Evolutionary conservation across 169 alveolate species (phyloP).

Genomic region (Eimeria maxima): DNA sequence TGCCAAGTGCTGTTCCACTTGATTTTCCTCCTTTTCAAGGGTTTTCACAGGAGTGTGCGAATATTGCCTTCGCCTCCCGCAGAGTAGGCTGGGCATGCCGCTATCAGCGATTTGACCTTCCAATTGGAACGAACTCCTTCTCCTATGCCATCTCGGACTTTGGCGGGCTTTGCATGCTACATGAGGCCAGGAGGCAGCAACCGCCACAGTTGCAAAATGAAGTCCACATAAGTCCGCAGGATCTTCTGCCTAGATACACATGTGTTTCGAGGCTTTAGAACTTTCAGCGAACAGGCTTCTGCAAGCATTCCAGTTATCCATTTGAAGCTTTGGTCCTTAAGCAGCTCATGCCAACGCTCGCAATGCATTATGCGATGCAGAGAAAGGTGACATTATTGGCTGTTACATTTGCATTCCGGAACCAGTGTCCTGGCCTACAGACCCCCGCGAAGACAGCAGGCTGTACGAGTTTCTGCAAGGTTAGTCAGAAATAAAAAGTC

Average conservation of each 20-base stretch:
- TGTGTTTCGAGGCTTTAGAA: background rate
- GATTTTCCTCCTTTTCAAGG: background rate
- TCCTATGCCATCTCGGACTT: slow-evolving; percentile 87
- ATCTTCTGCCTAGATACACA: background rate
- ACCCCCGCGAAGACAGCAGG: slow-evolving; percentile 91
- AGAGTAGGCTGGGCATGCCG: slow-evolving; percentile 95
- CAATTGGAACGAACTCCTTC: slow-evolving; percentile 88
- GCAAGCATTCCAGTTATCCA: background rate
- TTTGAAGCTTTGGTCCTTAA: background rate
- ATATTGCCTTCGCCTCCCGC: background rate
- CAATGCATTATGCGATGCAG: slow-evolving; percentile 74
- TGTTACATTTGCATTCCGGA: slow-evolving; percentile 84
- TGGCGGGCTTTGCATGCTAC: slow-evolving; percentile 76
- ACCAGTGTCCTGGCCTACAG: slow-evolving; percentile 86
- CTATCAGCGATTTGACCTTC: slow-evolving; percentile 91
- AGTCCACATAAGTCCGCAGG: background rate
- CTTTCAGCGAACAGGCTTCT: background rate
- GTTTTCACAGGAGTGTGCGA: background rate
- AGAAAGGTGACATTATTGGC: slow-evolving; percentile 84
- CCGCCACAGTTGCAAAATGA: slow-evolving; percentile 2
- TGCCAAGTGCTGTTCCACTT: background rate
- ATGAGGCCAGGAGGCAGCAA: slow-evolving; percentile 38
- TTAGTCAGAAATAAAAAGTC: background rate
- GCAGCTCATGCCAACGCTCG: background rate
- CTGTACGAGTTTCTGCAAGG: slow-evolving; percentile 90